phyloP scores from a whole-genome alignment of 1,284 basidiomycete genomes.

The Cryptococcus neoformans region DNA sequence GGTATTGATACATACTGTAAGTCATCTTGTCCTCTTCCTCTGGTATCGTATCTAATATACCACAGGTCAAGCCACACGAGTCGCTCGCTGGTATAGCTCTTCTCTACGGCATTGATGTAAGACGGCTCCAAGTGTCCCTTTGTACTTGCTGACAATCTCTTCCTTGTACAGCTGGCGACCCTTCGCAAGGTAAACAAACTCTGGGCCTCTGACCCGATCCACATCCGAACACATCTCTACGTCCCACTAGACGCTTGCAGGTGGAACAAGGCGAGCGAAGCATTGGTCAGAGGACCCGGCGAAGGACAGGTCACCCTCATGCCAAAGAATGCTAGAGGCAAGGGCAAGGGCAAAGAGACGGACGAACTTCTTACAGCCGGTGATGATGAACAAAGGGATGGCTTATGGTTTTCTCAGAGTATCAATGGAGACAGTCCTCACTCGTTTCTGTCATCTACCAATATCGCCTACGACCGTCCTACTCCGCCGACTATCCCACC shows the following conservation, averaged over 20 bases:
- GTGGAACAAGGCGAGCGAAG: slow-evolving; percentile 41
- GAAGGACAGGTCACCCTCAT: slow-evolving; percentile 44
- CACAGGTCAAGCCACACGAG: slow-evolving; percentile 59
- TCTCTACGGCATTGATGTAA: slow-evolving; percentile 75
- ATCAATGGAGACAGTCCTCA: slow-evolving; percentile 3
- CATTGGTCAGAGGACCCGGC: slow-evolving; percentile 39
- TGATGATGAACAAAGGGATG: background rate
- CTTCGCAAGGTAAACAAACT: slow-evolving; percentile 82
- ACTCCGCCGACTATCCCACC: background rate
- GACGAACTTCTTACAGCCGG: slow-evolving; percentile 6
- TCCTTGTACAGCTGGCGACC: slow-evolving; percentile 55
- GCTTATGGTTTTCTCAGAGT: background rate
- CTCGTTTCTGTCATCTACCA: slow-evolving; percentile 23
- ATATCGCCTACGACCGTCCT: slow-evolving; percentile 14
- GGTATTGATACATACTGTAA: slow-evolving; percentile 50
- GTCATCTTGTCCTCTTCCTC: slow-evolving; percentile 14
- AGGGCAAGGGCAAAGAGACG: slow-evolving; percentile 16
- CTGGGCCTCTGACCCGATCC: slow-evolving; percentile 85
- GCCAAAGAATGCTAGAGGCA: slow-evolving; percentile 17
- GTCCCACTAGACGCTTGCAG: slow-evolving; percentile 60
- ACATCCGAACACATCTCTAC: slow-evolving; percentile 74
- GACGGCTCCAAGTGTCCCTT: slow-evolving; percentile 9
- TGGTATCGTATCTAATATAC: background rate
- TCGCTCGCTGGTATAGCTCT: slow-evolving; percentile 79
- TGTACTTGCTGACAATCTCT: background rate